phyloP scores from a whole-genome alignment of 345 rosid genomes.

The Hirschfeldia incana region DNA sequence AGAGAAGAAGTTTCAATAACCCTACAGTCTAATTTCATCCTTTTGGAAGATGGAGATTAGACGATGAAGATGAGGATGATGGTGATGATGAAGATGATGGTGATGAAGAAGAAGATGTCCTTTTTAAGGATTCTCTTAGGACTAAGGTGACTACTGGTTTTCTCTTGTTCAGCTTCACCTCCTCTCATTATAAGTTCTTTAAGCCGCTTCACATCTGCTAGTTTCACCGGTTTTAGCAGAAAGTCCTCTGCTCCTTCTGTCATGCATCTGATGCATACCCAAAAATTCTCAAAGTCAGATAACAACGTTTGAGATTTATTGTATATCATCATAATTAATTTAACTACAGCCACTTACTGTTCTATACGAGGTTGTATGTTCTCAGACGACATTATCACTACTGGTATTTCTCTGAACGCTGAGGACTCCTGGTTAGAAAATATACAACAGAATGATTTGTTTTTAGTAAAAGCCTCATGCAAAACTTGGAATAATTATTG shows the following conservation, averaged over 20 bases:
- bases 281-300: neutral
- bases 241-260: slow-evolving; percentile 90
- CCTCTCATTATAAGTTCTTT: slow-evolving; percentile 47
- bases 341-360: slow-evolving; percentile 43
- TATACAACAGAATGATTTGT: neutral
- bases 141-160: neutral
- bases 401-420: slow-evolving; percentile 62
- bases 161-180: slow-evolving; percentile 38
- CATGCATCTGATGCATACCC: slow-evolving; percentile 54
- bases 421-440: slow-evolving; percentile 52
- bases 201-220: slow-evolving; percentile 64
- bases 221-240: slow-evolving; percentile 72
- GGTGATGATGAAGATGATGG: neutral
- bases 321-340: neutral
- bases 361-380: slow-evolving; percentile 66
- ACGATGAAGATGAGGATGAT: neutral
- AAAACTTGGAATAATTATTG: neutral
- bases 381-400: slow-evolving; percentile 83
- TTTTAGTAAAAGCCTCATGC: neutral
- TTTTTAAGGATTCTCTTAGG: slow-evolving; percentile 40
- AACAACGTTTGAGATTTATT: neutral
- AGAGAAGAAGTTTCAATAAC: neutral
- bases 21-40: slow-evolving; percentile 10
- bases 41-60: slow-evolving; percentile 19
- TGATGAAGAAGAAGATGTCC: slow-evolving; percentile 1